Evolutionary conservation across 352 stramenopile species (phyloP).

Genomic region (Pythium periplocum): DNA sequence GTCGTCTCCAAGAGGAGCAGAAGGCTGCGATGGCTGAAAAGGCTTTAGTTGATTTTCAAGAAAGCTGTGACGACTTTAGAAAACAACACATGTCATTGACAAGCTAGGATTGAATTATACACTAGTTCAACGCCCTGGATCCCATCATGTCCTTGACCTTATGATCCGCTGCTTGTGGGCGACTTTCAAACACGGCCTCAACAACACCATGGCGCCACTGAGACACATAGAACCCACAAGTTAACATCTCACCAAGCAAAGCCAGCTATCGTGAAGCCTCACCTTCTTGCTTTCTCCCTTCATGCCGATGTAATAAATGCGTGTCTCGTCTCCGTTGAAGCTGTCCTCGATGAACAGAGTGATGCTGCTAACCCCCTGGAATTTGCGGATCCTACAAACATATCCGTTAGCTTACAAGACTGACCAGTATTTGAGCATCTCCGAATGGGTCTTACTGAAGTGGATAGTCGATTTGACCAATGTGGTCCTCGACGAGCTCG

Average conservation of each 20-base stretch:
- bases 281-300: constrained; percentile 88
- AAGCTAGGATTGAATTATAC: neutral
- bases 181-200: constrained; percentile 80
- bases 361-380: constrained; percentile 79
- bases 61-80: constrained; percentile 32
- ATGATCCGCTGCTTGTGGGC: constrained; percentile 68
- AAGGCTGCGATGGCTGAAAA: constrained; percentile 44
- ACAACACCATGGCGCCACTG: constrained; percentile 83
- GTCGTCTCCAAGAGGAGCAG: constrained; percentile 56
- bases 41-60: constrained; percentile 48
- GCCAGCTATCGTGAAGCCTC: neutral
- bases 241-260: neutral
- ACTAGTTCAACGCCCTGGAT: constrained; percentile 48
- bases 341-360: constrained; percentile 79
- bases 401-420: neutral
- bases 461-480: constrained; percentile 66
- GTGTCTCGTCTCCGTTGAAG: constrained; percentile 62
- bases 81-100: constrained; percentile 12
- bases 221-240: neutral
- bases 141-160: constrained; percentile 55
- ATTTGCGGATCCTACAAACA: constrained; percentile 57
- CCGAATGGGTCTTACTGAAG: constrained; percentile 44
- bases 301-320: constrained; percentile 84
- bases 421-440: constrained; percentile 1
- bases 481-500: constrained; percentile 67